Percentiles rank a stretch among this genome's conserved stretches.
phyloP scores from a whole-genome alignment of 2,329 filamentous ascomycete species.

The Talaromyces albobiverticillius region DNA sequence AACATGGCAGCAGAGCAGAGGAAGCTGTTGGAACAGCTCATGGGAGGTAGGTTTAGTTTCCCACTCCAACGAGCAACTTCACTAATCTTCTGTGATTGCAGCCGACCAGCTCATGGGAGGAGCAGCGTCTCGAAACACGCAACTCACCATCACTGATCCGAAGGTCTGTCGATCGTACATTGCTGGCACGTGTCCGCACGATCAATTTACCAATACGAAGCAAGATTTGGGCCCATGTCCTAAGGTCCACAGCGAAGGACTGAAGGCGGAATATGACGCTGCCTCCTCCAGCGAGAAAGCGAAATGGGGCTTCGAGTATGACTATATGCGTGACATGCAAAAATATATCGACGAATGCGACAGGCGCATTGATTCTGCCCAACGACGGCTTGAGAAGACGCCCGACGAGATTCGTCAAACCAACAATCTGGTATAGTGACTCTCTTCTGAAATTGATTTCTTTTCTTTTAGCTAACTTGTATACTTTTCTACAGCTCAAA shows the following conservation, averaged over 20 bases:
- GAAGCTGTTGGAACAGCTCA: constrained; percentile 94
- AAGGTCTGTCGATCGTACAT: constrained; percentile 96
- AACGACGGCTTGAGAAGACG: constrained; percentile 90
- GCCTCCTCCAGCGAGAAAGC: constrained; percentile 69
- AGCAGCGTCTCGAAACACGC: constrained; percentile 68
- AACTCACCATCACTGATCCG: constrained; percentile 83
- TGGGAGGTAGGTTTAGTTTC: constrained; percentile 48
- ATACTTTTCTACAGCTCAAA: constrained; percentile 59
- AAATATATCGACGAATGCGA: constrained; percentile 98
- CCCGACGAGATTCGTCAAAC: constrained; percentile 97
- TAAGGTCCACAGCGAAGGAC: constrained; percentile 80
- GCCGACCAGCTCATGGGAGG: constrained; percentile 74
- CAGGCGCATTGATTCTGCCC: constrained; percentile 83
- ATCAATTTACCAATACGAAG: constrained; percentile 99
- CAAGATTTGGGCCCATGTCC: constrained; percentile 90
- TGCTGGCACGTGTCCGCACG: constrained; percentile 90
- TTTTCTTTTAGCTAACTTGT: not conserved
- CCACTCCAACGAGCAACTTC: constrained; percentile 4
- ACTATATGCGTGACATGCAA: constrained; percentile 93
- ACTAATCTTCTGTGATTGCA: constrained; percentile 21
- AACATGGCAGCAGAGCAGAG: constrained; percentile 93
- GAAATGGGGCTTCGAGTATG: constrained; percentile 87
- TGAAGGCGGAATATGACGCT: constrained; percentile 84
- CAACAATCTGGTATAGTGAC: constrained; percentile 63
- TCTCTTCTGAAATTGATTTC: not conserved